Evolutionary conservation across 2,329 filamentous ascomycete species (phyloP).

Genomic region (Xylaria multiplex): DNA sequence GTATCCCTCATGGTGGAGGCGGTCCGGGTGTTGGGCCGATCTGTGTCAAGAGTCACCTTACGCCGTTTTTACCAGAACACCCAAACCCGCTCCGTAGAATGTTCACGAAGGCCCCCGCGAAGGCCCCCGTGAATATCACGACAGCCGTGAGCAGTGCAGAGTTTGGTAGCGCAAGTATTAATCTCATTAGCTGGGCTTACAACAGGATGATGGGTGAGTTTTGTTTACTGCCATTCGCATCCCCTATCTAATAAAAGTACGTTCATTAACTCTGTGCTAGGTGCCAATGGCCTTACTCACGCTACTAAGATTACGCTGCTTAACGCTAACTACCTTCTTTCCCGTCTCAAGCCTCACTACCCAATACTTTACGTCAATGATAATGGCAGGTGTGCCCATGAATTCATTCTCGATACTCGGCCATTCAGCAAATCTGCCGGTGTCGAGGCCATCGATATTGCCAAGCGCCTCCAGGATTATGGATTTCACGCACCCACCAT

Average conservation of each 20-base stretch:
- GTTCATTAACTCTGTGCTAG: constrained; percentile 42
- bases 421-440: constrained; percentile 84
- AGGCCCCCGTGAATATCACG: constrained; percentile 48
- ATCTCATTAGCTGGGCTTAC: constrained; percentile 95
- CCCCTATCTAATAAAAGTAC: background rate
- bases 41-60: constrained; percentile 84
- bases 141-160: constrained; percentile 81
- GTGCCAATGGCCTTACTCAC: constrained; percentile 80
- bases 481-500: constrained; percentile 98
- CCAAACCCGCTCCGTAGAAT: constrained; percentile 18
- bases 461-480: constrained; percentile 96
- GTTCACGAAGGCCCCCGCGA: background rate
- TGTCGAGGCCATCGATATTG: constrained; percentile 92
- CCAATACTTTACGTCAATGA: constrained; percentile 93
- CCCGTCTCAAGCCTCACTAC: constrained; percentile 86
- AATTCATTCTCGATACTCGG: constrained; percentile 93
- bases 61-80: constrained; percentile 77
- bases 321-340: constrained; percentile 96
- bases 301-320: constrained; percentile 93
- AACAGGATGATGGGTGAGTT: constrained; percentile 89
- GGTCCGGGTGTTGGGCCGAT: constrained; percentile 95
- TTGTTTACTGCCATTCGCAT: background rate
- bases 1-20: constrained; percentile 94
- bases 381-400: constrained; percentile 89
- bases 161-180: constrained; percentile 89